Conservation (phyloP, 805 yeast genomes). For the Nakazawaea ernobii region DNA sequence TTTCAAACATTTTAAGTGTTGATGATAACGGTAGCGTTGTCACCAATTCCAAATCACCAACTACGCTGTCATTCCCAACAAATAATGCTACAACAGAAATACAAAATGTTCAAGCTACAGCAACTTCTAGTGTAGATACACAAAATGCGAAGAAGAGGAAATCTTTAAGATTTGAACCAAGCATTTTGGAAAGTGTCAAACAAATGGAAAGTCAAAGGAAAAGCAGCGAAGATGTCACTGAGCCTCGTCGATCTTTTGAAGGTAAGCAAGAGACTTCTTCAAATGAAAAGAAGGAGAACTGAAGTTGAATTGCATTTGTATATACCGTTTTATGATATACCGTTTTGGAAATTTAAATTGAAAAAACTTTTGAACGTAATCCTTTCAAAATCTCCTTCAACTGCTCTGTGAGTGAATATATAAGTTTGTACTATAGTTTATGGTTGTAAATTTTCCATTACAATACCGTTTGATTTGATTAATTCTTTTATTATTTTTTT, state of each 20-base stretch:
- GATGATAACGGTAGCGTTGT: background rate
- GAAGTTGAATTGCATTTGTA: background rate
- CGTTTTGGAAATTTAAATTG: too few species aligned
- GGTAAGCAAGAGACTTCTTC: background rate
- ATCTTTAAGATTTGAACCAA: constrained; percentile 10
- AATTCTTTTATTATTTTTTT: too few species aligned
- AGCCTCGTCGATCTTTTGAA: background rate
- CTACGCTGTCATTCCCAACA: background rate
- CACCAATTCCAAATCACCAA: background rate
- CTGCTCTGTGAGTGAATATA: too few species aligned
- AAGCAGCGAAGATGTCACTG: background rate
- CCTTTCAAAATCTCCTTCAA: too few species aligned
- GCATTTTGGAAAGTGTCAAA: constrained; percentile 5
- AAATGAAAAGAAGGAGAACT: background rate
- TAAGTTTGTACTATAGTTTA: too few species aligned
- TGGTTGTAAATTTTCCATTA: too few species aligned
- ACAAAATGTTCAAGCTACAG: constrained; percentile 5
- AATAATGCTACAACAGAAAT: constrained; percentile 2
- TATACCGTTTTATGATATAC: too few species aligned
- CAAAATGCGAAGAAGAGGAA: constrained; percentile 5
- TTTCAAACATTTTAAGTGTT: constrained; percentile 13
- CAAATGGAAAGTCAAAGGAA: background rate
- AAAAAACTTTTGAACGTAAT: too few species aligned
- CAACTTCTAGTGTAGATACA: background rate
- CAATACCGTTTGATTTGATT: too few species aligned